These are phyloP conservation scores for Leccinum truebloodii DNA, from an alignment of 768 basidiomycete species.

Conservation along the genomic window DNA sequence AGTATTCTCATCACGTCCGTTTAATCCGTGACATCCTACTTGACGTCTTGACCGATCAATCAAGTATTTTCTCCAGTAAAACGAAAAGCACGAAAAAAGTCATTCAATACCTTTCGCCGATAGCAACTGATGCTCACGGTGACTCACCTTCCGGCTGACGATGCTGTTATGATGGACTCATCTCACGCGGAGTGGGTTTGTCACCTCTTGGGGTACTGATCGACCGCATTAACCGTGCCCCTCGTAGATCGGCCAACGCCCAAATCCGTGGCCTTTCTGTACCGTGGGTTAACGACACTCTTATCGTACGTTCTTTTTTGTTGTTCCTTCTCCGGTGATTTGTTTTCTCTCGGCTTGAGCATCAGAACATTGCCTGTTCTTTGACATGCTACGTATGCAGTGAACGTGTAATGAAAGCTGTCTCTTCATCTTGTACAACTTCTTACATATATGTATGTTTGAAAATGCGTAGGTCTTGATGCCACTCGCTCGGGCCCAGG, in stretches of 20 bases:
- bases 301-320: too few species aligned
- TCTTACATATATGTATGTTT: too few species aligned
- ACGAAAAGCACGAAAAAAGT: conserved; percentile 99
- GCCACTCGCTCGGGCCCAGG: too few species aligned
- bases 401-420: too few species aligned
- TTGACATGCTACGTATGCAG: too few species aligned
- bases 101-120: conserved; percentile 97
- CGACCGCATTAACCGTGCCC: conserved; percentile 90
- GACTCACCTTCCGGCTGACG: conserved; percentile 43
- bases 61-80: conserved; percentile 62
- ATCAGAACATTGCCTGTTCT: too few species aligned
- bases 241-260: conserved; percentile 82
- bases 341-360: too few species aligned
- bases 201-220: conserved; percentile 86
- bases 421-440: too few species aligned
- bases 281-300: too few species aligned
- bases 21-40: conserved; percentile 1
- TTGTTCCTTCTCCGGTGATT: too few species aligned
- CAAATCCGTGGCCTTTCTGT: conserved; percentile 46
- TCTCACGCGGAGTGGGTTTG: conserved; percentile 85
- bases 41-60: conserved; percentile 12
- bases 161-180: conserved; percentile 26
- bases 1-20: conserved; percentile 96
- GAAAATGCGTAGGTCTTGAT: too few species aligned
- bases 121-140: conserved; percentile 65